Conservation (phyloP, 2,329 filamentous ascomycete species). For the Claviceps monticola region DNA sequence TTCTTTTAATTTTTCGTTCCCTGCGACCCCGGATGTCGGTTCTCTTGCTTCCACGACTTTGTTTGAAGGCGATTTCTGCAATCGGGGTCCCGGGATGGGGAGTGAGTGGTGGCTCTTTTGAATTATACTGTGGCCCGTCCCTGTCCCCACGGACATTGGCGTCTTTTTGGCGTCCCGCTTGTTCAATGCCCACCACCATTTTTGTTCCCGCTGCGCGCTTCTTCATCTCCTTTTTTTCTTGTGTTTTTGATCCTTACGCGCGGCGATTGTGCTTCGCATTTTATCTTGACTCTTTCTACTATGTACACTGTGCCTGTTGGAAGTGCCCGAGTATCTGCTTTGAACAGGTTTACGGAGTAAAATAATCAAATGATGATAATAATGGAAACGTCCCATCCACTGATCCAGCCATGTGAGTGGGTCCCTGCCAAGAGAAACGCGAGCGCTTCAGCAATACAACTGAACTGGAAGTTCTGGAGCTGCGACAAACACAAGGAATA, state of each 20-base stretch:
- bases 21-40: neutral
- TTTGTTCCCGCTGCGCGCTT: neutral
- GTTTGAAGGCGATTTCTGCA: neutral
- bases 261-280: neutral
- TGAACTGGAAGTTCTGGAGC: too few species aligned
- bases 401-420: neutral
- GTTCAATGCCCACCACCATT: slow-evolving; percentile 1
- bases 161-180: neutral
- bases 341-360: too few species aligned
- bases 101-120: slow-evolving; percentile 4
- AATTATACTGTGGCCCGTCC: slow-evolving; percentile 2
- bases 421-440: neutral
- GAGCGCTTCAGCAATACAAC: neutral
- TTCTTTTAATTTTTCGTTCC: neutral
- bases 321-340: neutral
- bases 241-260: neutral
- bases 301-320: neutral
- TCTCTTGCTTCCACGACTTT: neutral
- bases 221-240: neutral
- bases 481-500: too few species aligned
- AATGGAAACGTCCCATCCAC: too few species aligned
- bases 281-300: neutral
- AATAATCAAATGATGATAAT: too few species aligned
- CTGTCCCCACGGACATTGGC: slow-evolving; percentile 3
- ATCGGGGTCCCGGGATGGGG: slow-evolving; percentile 1